Percentiles rank a stretch among this genome's conserved stretches.
These are phyloP conservation scores for Rheum nobile DNA, from an alignment of 148 eudicot genomes.

Conservation along the genomic window DNA sequence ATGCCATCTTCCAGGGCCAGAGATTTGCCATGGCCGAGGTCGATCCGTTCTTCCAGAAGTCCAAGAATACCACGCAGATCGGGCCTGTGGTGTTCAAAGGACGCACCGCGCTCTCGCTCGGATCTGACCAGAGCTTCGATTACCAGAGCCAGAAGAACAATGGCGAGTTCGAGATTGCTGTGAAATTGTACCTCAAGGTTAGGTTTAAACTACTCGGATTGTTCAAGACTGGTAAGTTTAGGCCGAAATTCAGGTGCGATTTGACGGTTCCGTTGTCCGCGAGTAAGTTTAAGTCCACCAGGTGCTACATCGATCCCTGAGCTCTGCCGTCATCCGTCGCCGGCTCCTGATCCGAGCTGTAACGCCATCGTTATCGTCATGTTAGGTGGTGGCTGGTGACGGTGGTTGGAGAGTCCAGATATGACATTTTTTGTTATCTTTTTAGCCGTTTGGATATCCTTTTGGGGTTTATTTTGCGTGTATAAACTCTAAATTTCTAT, in stretches of 20 bases:
- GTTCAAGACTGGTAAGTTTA: slow-evolving; percentile 17
- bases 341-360: background rate
- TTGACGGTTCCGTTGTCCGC: slow-evolving; percentile 34
- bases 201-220: slow-evolving; percentile 28
- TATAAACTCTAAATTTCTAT: background rate
- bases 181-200: slow-evolving; percentile 32
- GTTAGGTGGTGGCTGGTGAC: background rate
- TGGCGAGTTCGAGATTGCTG: slow-evolving; percentile 27
- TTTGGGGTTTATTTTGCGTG: background rate
- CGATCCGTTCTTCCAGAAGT: slow-evolving; percentile 35
- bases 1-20: slow-evolving; percentile 34
- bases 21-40: slow-evolving; percentile 15
- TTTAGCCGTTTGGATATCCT: background rate
- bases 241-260: slow-evolving; percentile 29
- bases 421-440: background rate
- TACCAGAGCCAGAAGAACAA: slow-evolving; percentile 20
- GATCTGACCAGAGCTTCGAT: slow-evolving; percentile 3
- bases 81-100: slow-evolving; percentile 25
- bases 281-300: slow-evolving; percentile 19
- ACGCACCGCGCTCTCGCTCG: slow-evolving; percentile 14
- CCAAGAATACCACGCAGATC: slow-evolving; percentile 27
- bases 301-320: slow-evolving; percentile 16
- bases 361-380: background rate
- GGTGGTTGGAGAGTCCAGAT: background rate
- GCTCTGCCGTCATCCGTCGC: background rate